A percentile compares a stretch with the other conserved stretches of the same genome.
These are phyloP conservation scores for Pouteria campechiana DNA, from an alignment of 179 eudicot species.

Conservation along the genomic window DNA sequence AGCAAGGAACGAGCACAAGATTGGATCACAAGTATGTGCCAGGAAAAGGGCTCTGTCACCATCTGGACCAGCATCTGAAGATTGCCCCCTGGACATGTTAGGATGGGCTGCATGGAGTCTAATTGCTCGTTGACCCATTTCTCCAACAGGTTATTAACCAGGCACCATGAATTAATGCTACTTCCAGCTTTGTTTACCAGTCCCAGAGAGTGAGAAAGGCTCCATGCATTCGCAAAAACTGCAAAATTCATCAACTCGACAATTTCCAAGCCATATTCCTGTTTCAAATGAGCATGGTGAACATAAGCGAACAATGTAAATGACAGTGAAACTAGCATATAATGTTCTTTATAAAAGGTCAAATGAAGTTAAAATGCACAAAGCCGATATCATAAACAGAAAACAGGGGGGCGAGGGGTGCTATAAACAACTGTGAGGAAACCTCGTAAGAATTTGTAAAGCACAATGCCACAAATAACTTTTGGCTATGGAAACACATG, in stretches of 20 bases:
- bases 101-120: slow-evolving; percentile 23
- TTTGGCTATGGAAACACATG: too few relatives aligned
- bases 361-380: too few relatives aligned
- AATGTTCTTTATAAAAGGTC: too few relatives aligned
- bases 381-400: too few relatives aligned
- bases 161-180: slow-evolving; percentile 36
- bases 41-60: slow-evolving; percentile 76
- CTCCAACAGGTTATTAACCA: slow-evolving; percentile 40
- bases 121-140: slow-evolving; percentile 36
- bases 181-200: slow-evolving; percentile 16
- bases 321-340: too few relatives aligned
- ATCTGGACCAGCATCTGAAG: slow-evolving; percentile 56
- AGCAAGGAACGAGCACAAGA: slow-evolving; percentile 49
- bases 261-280: slow-evolving; percentile 49
- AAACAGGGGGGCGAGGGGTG: too few relatives aligned
- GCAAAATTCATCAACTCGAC: slow-evolving; percentile 82
- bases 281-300: too few relatives aligned
- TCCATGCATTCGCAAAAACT: slow-evolving; percentile 82
- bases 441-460: too few relatives aligned
- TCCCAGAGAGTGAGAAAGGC: slow-evolving; percentile 36
- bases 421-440: too few relatives aligned
- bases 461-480: too few relatives aligned
- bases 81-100: slow-evolving; percentile 46
- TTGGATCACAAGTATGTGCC: slow-evolving; percentile 70
- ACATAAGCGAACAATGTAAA: too few relatives aligned